Percentiles rank a stretch among this genome's conserved stretches.
phyloP scores from a whole-genome alignment of 2,329 filamentous ascomycete species.

The Fusarium fracticaudum region DNA sequence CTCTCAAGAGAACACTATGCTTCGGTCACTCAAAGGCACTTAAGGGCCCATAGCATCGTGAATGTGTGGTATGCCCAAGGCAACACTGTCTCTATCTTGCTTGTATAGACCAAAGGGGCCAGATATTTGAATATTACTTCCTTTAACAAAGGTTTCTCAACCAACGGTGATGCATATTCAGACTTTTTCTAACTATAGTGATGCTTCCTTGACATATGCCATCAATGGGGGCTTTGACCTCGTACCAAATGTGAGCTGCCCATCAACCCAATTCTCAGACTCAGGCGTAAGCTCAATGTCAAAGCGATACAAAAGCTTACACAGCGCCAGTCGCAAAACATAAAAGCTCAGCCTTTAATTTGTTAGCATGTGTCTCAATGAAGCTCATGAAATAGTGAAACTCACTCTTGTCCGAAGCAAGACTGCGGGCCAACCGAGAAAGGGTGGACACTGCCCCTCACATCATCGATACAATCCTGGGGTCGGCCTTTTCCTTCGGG shows the following conservation, averaged over 20 bases:
- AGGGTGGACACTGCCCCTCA: not conserved
- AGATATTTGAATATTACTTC: not conserved
- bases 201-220: not conserved
- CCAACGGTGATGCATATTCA: fast-evolving
- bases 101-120: too few species aligned
- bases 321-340: not conserved
- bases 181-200: fast-evolving
- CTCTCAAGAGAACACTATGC: fast-evolving
- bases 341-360: not conserved
- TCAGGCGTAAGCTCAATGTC: not conserved
- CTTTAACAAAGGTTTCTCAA: fast-evolving
- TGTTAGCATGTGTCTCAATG: not conserved
- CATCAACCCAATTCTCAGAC: not conserved
- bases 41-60: fast-evolving
- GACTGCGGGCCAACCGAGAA: not conserved
- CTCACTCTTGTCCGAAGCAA: conserved; percentile 2
- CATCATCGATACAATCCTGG: not conserved
- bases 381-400: fast-evolving
- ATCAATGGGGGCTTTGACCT: not conserved
- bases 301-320: not conserved
- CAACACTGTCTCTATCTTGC: not conserved
- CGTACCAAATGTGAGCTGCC: not conserved
- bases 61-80: fast-evolving
- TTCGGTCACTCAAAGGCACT: fast-evolving
- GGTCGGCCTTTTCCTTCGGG: not conserved